Percentiles rank a stretch among this genome's conserved stretches.
phyloP scores from a whole-genome alignment of 495 filamentous ascomycete genomes.

The Penicillium subrubescens region DNA sequence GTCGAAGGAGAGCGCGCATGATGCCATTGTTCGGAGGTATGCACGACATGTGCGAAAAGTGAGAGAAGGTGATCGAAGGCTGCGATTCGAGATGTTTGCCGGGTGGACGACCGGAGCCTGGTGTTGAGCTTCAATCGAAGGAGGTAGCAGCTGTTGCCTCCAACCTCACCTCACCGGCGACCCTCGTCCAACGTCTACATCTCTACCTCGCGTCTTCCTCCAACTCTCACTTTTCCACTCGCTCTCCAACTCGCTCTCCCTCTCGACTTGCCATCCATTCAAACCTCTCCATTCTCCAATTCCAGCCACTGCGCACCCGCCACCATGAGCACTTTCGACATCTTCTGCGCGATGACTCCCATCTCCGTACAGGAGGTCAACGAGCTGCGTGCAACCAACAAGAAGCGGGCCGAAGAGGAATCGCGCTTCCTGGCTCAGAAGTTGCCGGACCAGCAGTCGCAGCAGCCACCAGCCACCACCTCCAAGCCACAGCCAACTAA shows the following conservation, averaged over 20 bases:
- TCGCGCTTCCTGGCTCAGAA: not conserved
- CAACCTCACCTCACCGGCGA: not conserved
- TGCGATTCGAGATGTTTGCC: not conserved
- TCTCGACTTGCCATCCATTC: not conserved
- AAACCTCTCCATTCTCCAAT: not conserved
- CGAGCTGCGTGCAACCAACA: conserved; percentile 33
- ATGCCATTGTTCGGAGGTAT: not conserved
- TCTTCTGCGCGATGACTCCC: conserved; percentile 19
- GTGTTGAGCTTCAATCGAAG: not conserved
- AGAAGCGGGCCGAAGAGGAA: not conserved
- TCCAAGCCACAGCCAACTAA: conserved; percentile 29
- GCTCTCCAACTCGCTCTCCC: not conserved
- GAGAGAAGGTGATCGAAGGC: not conserved
- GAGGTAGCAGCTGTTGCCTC: not conserved
- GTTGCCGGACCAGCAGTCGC: conserved; percentile 9
- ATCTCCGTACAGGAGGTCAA: conserved; percentile 20
- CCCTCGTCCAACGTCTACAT: not conserved
- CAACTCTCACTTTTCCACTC: not conserved
- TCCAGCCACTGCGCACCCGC: not conserved
- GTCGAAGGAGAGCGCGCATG: not conserved
- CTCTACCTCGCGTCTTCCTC: not conserved
- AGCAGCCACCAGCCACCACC: conserved; percentile 1
- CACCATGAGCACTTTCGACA: conserved; percentile 37
- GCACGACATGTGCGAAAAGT: not conserved
- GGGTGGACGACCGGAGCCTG: not conserved